Evolutionary conservation across 176 grass and related monocot genomes (phyloP), one percentile per base, ranked within the genome.

Genomic region (Cymbopogon citratus): DNA sequence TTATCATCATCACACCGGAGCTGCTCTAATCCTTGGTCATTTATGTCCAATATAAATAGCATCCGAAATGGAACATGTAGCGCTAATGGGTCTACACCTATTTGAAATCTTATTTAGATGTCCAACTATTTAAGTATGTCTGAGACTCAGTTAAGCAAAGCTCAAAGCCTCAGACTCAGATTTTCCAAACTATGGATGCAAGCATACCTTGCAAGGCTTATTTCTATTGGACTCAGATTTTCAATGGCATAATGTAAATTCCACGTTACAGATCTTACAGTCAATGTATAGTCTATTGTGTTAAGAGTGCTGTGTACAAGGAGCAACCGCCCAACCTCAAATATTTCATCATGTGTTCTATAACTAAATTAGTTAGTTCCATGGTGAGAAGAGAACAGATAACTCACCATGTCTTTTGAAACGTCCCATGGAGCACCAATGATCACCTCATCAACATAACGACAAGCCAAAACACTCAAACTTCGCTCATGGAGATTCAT

Each of bases 381-480:
- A 61, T 78, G 23, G 38, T 69, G 15, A 60, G 4, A 68, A 21
- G 59, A 36, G 3, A 87, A 45, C 34, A 69, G 79, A 68, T 52
- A 80, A 57, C 86, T 61, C 44, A 98, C 95, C 95, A 91, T 98
- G 78, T 95, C 92, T 93, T 91, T 98, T 61, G 92, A 98, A 88
- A 95, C 73, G 4, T 98, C 88, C 90, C 92, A 98, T 73, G 92
- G 95, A 25, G 92, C 92, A 84, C 92, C 96, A 77, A 98, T 98
- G 81, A 98, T 98, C 83, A 98, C 96, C 85, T 95, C 96, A 88
- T 95, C 96, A 76, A 93, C 96, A 88, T 95, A 91, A 70, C 92
- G 90, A 69, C 90, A 98, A 41, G 96, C 90, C 88, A 98, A 91
- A 86, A 98, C 92, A 85, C 90, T 98, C 77, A 98, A 89, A 85